Evolutionary conservation across 2,329 filamentous ascomycete species (phyloP).

Genomic region (Paecilomyces dactylethromorphus): DNA sequence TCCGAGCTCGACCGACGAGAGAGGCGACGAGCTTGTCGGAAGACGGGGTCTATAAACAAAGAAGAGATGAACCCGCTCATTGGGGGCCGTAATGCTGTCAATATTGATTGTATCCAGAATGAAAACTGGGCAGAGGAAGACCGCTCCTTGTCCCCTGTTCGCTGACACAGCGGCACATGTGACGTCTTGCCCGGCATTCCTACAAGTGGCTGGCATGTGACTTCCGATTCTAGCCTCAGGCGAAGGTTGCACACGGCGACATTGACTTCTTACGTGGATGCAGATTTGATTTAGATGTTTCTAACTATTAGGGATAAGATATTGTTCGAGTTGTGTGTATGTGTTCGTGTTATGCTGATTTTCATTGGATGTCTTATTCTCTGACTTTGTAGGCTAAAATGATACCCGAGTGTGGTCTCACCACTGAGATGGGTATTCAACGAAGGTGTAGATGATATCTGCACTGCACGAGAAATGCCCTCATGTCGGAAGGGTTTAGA

Average conservation of each 20-base stretch:
- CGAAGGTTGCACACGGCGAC: neutral
- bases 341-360: neutral
- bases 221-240: neutral
- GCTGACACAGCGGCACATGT: slow-evolving; percentile 1
- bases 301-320: neutral
- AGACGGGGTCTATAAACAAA: slow-evolving; percentile 36
- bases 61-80: slow-evolving; percentile 41
- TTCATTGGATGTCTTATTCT: neutral
- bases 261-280: neutral
- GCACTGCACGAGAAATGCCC: too few species aligned
- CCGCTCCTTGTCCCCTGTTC: slow-evolving; percentile 7
- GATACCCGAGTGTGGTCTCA: slow-evolving; percentile 3
- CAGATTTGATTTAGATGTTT: neutral
- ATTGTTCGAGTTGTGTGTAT: neutral
- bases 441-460: neutral
- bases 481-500: too few species aligned
- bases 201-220: neutral
- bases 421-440: neutral
- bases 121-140: neutral
- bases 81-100: slow-evolving; percentile 16
- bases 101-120: slow-evolving; percentile 11
- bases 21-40: slow-evolving; percentile 36
- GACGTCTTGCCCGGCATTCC: neutral
- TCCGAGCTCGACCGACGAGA: slow-evolving; percentile 18
- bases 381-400: neutral